Conservation (phyloP, 495 filamentous ascomycete genomes). For the Staphylotrichum tortipilum region DNA sequence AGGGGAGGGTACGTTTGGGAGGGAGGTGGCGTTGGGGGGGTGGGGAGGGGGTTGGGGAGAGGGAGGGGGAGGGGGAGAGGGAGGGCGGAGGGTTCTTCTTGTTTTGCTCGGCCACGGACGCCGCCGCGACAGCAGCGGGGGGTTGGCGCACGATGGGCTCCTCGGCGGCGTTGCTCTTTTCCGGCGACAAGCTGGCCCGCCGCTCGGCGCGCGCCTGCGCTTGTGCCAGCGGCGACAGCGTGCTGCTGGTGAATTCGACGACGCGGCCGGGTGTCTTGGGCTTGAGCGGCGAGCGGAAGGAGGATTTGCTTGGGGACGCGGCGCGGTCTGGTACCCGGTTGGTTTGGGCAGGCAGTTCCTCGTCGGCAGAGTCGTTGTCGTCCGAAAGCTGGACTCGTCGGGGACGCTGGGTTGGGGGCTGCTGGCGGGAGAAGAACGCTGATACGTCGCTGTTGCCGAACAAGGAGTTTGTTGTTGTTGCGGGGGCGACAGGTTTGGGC, state of each 20-base stretch:
- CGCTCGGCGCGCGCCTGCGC: constrained; percentile 21
- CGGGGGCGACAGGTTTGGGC: constrained; percentile 2
- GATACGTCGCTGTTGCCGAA: constrained; percentile 13
- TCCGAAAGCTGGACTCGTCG: background rate
- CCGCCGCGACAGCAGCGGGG: no score
- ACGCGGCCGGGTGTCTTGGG: constrained; percentile 38
- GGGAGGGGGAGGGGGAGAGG: background rate
- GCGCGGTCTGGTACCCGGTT: constrained; percentile 22
- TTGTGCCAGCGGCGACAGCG: constrained; percentile 29
- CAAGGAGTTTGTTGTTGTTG: constrained; percentile 8
- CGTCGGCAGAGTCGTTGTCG: constrained; percentile 3
- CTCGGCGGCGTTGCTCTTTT: constrained; percentile 1
- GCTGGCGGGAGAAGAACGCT: constrained; percentile 8
- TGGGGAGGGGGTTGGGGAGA: background rate
- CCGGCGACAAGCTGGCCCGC: constrained; percentile 15
- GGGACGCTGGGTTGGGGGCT: background rate
- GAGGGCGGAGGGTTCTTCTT: constrained; percentile 8
- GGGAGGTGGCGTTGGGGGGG: background rate
- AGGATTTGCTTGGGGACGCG: constrained; percentile 43
- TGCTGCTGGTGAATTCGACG: constrained; percentile 38
- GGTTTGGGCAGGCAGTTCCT: constrained; percentile 9
- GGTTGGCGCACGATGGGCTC: no score
- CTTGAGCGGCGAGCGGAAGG: constrained; percentile 44
- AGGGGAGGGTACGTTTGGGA: background rate
- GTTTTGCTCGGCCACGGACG: background rate